A percentile compares a stretch with the other conserved stretches of the same genome.
phyloP scores from a whole-genome alignment of 192 early-diverging fungal species.

The Backusella parvicylindrica region DNA sequence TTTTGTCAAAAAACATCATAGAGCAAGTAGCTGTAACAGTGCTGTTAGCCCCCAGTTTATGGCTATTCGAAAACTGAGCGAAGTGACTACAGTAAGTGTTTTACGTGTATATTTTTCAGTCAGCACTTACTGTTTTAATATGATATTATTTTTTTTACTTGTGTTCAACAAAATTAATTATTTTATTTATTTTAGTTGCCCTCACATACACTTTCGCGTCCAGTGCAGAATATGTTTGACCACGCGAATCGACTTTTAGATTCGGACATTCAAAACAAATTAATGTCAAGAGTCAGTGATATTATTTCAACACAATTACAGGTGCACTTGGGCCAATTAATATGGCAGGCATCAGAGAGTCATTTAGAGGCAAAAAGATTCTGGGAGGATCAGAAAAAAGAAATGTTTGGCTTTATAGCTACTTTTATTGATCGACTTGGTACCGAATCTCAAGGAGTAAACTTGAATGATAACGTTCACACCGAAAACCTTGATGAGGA shows the following conservation, averaged over 20 bases:
- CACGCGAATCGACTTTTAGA: not conserved
- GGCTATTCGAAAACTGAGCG: slow-evolving; percentile 20
- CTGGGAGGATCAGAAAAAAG: slow-evolving; percentile 18
- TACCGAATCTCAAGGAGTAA: not conserved
- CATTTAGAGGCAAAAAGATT: slow-evolving; percentile 14
- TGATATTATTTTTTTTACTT: not conserved
- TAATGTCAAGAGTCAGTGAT: slow-evolving; percentile 4
- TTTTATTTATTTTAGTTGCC: not conserved
- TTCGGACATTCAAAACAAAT: slow-evolving; percentile 4
- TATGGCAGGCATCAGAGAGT: slow-evolving; percentile 17
- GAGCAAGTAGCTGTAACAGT: slow-evolving; percentile 5
- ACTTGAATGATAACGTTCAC: not conserved
- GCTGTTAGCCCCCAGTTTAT: slow-evolving; percentile 21
- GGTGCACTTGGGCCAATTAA: slow-evolving; percentile 5
- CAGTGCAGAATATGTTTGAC: not conserved
- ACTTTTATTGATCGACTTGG: not conserved
- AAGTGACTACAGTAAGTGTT: slow-evolving; percentile 6
- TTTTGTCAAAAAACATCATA: not conserved
- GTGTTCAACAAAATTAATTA: not conserved
- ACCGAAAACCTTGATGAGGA: not conserved
- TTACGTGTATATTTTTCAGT: not conserved
- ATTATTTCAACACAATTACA: slow-evolving; percentile 16
- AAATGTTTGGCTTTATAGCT: not conserved
- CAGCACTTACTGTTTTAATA: not conserved
- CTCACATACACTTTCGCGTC: not conserved